Evolutionary conservation across 257 asterid species (phyloP).

Genomic region (Scutellaria minor): DNA sequence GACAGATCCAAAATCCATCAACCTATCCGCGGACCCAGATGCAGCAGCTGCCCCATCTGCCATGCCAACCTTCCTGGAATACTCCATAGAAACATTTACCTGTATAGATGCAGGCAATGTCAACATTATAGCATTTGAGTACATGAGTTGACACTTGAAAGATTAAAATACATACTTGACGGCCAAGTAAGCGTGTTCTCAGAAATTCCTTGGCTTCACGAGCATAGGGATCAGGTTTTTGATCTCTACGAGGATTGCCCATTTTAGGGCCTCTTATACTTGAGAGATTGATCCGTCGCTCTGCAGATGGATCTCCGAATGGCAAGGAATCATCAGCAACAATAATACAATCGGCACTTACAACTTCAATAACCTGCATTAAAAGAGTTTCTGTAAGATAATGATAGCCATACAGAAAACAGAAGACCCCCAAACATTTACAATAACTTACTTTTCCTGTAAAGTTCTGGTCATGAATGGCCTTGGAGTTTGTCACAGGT

Average conservation of each 20-base stretch:
- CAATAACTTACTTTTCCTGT: slow-evolving; percentile 71
- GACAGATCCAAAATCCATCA: slow-evolving; percentile 96
- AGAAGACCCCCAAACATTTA: slow-evolving; percentile 1
- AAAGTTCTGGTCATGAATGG: slow-evolving; percentile 94
- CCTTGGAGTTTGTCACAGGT: slow-evolving; percentile 87
- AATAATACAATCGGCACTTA: slow-evolving; percentile 83
- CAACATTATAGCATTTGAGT: slow-evolving; percentile 23
- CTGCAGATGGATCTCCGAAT: slow-evolving; percentile 93
- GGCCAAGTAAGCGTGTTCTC: slow-evolving; percentile 88
- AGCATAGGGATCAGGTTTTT: slow-evolving; percentile 94
- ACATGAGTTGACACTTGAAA: slow-evolving; percentile 21
- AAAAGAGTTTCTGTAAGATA: slow-evolving; percentile 21
- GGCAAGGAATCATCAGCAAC: slow-evolving; percentile 93
- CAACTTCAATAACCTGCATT: slow-evolving; percentile 91
- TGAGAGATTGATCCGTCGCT: slow-evolving; percentile 92
- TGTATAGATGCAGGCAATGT: slow-evolving; percentile 36
- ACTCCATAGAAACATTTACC: slow-evolving; percentile 98
- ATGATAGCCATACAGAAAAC: not conserved
- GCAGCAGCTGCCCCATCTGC: slow-evolving; percentile 73
- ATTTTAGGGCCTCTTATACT: slow-evolving; percentile 95
- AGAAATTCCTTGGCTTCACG: slow-evolving; percentile 96
- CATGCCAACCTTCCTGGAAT: slow-evolving; percentile 78
- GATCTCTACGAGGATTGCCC: slow-evolving; percentile 95
- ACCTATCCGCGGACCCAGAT: slow-evolving; percentile 60
- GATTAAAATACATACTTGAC: slow-evolving; percentile 59